Conservation (phyloP, 352 stramenopile genomes). For the Globisporangium mamillatum region DNA sequence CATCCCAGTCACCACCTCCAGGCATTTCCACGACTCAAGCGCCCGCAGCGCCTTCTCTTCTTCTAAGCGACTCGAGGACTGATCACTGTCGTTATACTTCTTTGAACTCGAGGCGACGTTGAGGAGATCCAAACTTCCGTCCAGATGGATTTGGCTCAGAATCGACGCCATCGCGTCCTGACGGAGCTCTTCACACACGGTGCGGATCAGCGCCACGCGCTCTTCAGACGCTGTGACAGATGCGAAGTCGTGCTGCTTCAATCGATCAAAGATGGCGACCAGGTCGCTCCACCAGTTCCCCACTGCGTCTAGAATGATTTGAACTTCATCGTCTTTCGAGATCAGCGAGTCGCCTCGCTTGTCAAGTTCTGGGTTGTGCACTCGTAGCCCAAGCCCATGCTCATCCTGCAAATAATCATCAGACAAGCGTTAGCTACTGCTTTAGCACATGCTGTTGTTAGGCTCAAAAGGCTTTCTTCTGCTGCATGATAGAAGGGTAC, state of each 20-base stretch:
- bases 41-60: constrained; percentile 38
- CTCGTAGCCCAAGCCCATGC: constrained; percentile 12
- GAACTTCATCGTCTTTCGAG: constrained; percentile 21
- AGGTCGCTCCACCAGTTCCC: constrained; percentile 80
- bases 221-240: constrained; percentile 23
- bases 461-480: no score
- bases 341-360: not conserved
- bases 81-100: not conserved
- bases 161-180: constrained; percentile 28
- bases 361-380: constrained; percentile 7
- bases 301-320: constrained; percentile 34
- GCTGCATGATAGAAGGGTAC: constrained; percentile 14
- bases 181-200: constrained; percentile 42
- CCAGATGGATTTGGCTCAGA: constrained; percentile 34
- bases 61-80: not conserved
- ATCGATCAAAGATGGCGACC: constrained; percentile 31
- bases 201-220: constrained; percentile 34
- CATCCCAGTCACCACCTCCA: constrained; percentile 49
- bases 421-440: not conserved
- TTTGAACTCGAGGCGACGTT: not conserved
- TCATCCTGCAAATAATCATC: not conserved
- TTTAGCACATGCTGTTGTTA: not conserved
- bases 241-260: constrained; percentile 29
- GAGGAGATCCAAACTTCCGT: constrained; percentile 31
- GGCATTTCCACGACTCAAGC: constrained; percentile 65